Base-by-base conservation (phyloP, 257 asterid genomes). In the Jaltomata sinuosa region DNA sequence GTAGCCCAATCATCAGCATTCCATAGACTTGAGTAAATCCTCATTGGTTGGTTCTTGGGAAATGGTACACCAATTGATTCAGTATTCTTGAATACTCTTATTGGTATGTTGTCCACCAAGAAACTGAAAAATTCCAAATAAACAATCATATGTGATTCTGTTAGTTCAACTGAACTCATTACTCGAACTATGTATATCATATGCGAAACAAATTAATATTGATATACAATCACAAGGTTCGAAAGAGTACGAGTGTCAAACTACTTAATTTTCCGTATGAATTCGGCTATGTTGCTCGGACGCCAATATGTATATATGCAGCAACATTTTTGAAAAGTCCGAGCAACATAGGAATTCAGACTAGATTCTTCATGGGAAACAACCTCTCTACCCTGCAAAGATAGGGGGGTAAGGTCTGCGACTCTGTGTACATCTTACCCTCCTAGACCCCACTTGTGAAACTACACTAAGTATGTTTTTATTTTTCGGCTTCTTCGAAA, bases 1-100 rank as follows among this genome's bases (percentile, higher is more conserved):
- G 98, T 94, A 0, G 98, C 98, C 98, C 98, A 94, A 3, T 90
- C 93, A 47, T 93, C 97, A 0, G 96, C 98, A 79, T 94, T 93
- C 96, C 96, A 93, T 1, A 94, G 91, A 87, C 98, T 94, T 0
- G 96, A 93, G 89, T 94, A 93, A 81, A 94, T 90, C 85, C 91
- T 93, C 98, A 93, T 94, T 0, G 96, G 93, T 82, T 94, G 98
- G 79, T 80, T 91, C 72, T 89, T 93, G 0, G 95, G 98, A 90
- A 87, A 93, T 11, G 97, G 93, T 5, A 92, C 92, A 6, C 97
- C 97, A 29, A 85, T 19, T 14, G 91, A 87, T 68, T 94, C 98
- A 3, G 89, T 89, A 78, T 94, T 94, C 83, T 82, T 89, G 94
- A 92, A 94, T 74, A 88, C 88, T 85, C 97, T 91, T 40, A 94